Evolutionary conservation across 2,329 filamentous ascomycete genomes (phyloP), one percentile per base, ranked within the genome.

Genomic region (Xylaria sp.): DNA sequence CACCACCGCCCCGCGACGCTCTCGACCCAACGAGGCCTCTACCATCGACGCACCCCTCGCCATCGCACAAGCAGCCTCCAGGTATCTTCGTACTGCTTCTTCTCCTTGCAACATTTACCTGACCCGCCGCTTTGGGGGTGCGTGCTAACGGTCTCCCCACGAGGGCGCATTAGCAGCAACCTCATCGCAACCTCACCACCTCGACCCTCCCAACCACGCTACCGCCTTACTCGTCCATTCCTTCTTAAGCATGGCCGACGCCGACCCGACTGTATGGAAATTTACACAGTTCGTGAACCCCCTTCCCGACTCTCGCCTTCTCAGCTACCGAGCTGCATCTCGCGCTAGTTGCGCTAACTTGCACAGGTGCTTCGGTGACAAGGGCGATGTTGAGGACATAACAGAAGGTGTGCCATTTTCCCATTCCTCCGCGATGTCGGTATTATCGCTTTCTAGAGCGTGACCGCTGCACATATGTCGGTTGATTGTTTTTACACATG

Each of bases 351-450:
- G 70, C 68, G 65, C 79, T 73, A 78, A 72, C 76, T 72, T 73
- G 70, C 67, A 69, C 78, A 98, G 95, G 86, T 98, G 96, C 87
- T 99, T 99, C 84, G 96, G 96, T 83, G 96, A 99, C 86, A 99
- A 99, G 85, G 96, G 96, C 77, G 96, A 99, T 85, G 95, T 99
- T 75, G 96, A 98, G 83, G 94, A 98, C 82, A 98, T 98, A 82
- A 98, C 94, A 83, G 94, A 98, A 91, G 93, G 93, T 94, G 86
- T 77, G 82, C 55, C 23, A 68, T 63, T 48, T 34, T 37, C 25
- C 55, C 12, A 15, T 28, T 37, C 18, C 25, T n/a, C 46, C 23
- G 44, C 58, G 15, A 20, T n/a, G 32, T 61, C 37, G 18, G 10
- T 15, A 18, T 59, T 39, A 32, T n/a, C 28, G 34, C 18, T 51